Percentiles rank a stretch among this genome's conserved stretches.
Conservation (phyloP, 768 basidiomycete species). For the Zangia roseola region DNA sequence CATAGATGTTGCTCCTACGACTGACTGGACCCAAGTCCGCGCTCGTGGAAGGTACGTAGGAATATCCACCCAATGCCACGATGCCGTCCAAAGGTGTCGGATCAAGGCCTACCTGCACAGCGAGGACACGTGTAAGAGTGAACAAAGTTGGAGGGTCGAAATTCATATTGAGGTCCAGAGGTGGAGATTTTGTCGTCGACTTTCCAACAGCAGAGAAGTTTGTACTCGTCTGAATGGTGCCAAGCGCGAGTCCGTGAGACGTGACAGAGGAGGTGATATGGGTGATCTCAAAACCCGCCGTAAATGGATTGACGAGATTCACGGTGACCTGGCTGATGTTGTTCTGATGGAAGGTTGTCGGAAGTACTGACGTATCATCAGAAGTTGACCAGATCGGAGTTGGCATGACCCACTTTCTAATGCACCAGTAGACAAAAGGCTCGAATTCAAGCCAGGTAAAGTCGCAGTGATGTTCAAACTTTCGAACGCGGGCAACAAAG, state of each 20-base stretch:
- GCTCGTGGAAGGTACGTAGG: slow-evolving; percentile 42
- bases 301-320: slow-evolving; percentile 65
- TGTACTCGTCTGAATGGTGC: slow-evolving; percentile 53
- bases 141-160: slow-evolving; percentile 68
- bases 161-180: slow-evolving; percentile 61
- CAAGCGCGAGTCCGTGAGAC: slow-evolving; percentile 59
- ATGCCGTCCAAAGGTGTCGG: slow-evolving; percentile 64
- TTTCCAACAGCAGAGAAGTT: slow-evolving; percentile 55
- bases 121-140: slow-evolving; percentile 65
- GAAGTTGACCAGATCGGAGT: background rate
- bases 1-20: slow-evolving; percentile 51
- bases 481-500: slow-evolving; percentile 60
- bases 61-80: slow-evolving; percentile 63
- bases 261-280: slow-evolving; percentile 59
- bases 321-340: slow-evolving; percentile 69
- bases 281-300: slow-evolving; percentile 54
- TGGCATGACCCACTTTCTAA: slow-evolving; percentile 43
- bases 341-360: slow-evolving; percentile 59
- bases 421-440: slow-evolving; percentile 54
- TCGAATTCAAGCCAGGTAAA: slow-evolving; percentile 59
- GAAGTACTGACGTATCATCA: slow-evolving; percentile 42
- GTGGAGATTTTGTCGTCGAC: slow-evolving; percentile 54
- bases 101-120: slow-evolving; percentile 59
- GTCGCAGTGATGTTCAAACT: slow-evolving; percentile 53
- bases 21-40: slow-evolving; percentile 33